These are phyloP conservation scores for Metschnikowia orientalis DNA, from an alignment of 805 yeast genomes.

Conservation along the genomic window DNA sequence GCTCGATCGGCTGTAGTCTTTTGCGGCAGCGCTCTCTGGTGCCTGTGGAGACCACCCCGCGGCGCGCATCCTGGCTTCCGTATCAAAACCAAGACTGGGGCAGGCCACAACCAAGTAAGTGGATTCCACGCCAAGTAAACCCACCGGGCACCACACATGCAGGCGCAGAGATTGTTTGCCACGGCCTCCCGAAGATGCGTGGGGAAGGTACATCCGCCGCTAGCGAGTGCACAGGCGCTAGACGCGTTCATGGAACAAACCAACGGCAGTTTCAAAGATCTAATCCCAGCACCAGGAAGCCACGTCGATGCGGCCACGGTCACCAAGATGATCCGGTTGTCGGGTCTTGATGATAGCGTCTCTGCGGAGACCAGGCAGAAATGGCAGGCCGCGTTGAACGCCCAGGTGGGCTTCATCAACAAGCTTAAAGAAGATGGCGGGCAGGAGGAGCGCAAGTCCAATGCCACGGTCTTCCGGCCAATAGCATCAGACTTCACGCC, in stretches of 20 bases:
- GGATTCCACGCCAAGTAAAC: too few species aligned
- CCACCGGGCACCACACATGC: too few species aligned
- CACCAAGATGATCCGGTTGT: slow-evolving; percentile 38
- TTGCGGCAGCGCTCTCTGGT: too few species aligned
- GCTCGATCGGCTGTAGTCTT: too few species aligned
- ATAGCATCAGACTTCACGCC: slow-evolving; percentile 31
- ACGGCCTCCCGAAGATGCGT: slow-evolving; percentile 2
- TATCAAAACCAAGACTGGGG: too few species aligned
- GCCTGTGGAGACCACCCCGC: too few species aligned
- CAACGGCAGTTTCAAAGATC: slow-evolving; percentile 14
- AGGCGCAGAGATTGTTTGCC: slow-evolving; percentile 7
- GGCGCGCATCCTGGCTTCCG: too few species aligned
- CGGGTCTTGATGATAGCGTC: slow-evolving; percentile 42
- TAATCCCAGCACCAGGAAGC: slow-evolving; percentile 13
- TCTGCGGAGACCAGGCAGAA: slow-evolving; percentile 23
- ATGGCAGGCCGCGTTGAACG: slow-evolving; percentile 34
- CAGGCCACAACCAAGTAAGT: too few species aligned
- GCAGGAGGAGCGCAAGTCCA: slow-evolving; percentile 17
- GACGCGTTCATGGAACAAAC: slow-evolving; percentile 9
- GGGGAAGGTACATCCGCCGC: slow-evolving; percentile 6
- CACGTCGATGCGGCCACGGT: slow-evolving; percentile 18
- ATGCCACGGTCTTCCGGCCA: slow-evolving; percentile 27
- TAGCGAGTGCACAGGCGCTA: slow-evolving; percentile 8
- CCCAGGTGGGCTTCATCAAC: slow-evolving; percentile 49
- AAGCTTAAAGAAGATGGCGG: slow-evolving; percentile 24